Evolutionary conservation across 352 stramenopile species (phyloP).

Genomic region (Globisporangium canariense): DNA sequence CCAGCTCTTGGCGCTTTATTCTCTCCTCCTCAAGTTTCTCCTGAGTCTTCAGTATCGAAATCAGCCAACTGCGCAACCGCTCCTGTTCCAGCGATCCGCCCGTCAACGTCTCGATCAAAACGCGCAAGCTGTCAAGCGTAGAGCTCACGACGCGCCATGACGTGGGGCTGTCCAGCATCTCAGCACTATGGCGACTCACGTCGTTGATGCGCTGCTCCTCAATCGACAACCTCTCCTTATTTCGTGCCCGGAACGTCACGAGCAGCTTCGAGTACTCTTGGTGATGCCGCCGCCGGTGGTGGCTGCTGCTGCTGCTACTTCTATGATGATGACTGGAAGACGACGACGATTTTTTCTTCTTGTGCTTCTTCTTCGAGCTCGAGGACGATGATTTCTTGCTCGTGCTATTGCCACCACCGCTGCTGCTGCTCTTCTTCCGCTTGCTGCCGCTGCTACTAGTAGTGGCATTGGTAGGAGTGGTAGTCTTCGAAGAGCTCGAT

Average conservation of each 20-base stretch:
- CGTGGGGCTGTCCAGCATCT: slow-evolving; percentile 45
- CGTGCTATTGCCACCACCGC: slow-evolving; percentile 33
- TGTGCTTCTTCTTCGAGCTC: slow-evolving; percentile 53
- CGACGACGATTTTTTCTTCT: slow-evolving; percentile 65
- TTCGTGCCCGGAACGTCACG: slow-evolving; percentile 44
- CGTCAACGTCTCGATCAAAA: slow-evolving; percentile 44
- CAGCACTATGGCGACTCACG: slow-evolving; percentile 23
- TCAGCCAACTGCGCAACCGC: slow-evolving; percentile 62
- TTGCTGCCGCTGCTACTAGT: slow-evolving; percentile 35
- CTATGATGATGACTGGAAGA: slow-evolving; percentile 42
- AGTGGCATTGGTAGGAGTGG: slow-evolving; percentile 17
- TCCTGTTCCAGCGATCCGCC: slow-evolving; percentile 79
- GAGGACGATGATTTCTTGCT: slow-evolving; percentile 58
- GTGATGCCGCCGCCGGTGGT: slow-evolving; percentile 55
- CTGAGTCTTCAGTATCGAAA: slow-evolving; percentile 75
- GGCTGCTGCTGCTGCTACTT: slow-evolving; percentile 34
- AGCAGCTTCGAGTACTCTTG: slow-evolving; percentile 76
- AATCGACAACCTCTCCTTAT: slow-evolving; percentile 53
- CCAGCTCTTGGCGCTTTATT: slow-evolving; percentile 63
- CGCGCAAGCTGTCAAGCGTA: slow-evolving; percentile 55
- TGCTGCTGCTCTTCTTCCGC: slow-evolving; percentile 35
- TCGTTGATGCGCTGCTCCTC: slow-evolving; percentile 51
- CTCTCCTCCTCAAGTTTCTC: slow-evolving; percentile 65
- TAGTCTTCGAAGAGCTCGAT: slow-evolving; percentile 47
- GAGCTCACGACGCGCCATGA: slow-evolving; percentile 73